Evolutionary conservation across 2,329 filamentous ascomycete genomes (phyloP).

Genomic region (Sporothrix brasiliensis): DNA sequence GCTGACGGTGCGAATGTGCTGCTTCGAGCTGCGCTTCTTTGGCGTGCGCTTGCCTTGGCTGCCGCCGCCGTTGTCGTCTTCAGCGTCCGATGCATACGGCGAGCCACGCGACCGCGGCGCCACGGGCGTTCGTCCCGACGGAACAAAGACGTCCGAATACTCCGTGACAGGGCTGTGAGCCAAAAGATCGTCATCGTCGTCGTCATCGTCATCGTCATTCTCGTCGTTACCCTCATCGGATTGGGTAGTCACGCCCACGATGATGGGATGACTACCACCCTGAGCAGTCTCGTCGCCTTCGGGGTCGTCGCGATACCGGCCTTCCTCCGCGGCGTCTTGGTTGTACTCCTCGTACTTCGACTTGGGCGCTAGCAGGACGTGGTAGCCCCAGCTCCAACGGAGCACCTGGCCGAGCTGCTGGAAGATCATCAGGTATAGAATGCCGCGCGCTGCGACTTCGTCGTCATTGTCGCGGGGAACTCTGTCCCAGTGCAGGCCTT

Average conservation of each 20-base stretch:
- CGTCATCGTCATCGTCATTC: constrained; percentile 44
- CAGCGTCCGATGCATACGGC: constrained; percentile 54
- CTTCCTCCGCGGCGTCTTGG: constrained; percentile 57
- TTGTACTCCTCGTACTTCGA: constrained; percentile 70
- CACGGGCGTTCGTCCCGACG: constrained; percentile 60
- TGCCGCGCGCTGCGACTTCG: constrained; percentile 89
- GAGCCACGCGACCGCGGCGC: constrained; percentile 55
- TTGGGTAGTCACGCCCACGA: constrained; percentile 40
- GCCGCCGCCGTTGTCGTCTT: constrained; percentile 41
- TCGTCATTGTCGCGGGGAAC: constrained; percentile 92
- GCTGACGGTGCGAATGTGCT: constrained; percentile 42
- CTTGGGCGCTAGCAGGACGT: constrained; percentile 86
- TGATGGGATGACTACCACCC: constrained; percentile 50
- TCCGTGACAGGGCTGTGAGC: constrained; percentile 45
- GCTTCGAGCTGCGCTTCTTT: constrained; percentile 38
- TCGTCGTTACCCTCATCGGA: constrained; percentile 35
- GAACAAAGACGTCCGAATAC: constrained; percentile 56
- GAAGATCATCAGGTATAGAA: constrained; percentile 94
- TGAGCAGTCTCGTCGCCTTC: constrained; percentile 49
- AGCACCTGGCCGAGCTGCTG: constrained; percentile 95
- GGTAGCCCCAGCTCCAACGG: constrained; percentile 98
- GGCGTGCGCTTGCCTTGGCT: constrained; percentile 33
- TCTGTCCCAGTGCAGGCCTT: constrained; percentile 90
- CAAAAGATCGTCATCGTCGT: constrained; percentile 43
- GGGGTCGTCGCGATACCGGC: constrained; percentile 58